Percentiles rank a stretch among this genome's conserved stretches.
Conservation (phyloP, 2,329 filamentous ascomycete genomes). For the Colletotrichum navitas region DNA sequence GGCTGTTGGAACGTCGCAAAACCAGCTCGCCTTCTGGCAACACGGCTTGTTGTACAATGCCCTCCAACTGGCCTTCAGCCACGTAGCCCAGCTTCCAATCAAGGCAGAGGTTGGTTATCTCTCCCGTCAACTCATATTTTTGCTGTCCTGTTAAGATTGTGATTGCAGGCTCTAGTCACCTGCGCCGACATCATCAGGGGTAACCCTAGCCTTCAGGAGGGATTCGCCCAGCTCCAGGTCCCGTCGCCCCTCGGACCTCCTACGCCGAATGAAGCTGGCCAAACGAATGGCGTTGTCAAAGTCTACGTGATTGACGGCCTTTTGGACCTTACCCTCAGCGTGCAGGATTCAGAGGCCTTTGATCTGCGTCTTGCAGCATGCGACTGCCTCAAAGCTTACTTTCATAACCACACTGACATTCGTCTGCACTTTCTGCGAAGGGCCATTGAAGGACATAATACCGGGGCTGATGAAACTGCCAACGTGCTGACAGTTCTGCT, state of each 20-base stretch:
- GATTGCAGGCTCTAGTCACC: constrained; percentile 77
- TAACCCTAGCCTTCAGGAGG: constrained; percentile 85
- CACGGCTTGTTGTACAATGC: constrained; percentile 84
- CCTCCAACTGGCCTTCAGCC: constrained; percentile 85
- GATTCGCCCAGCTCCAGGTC: constrained; percentile 89
- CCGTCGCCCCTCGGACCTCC: constrained; percentile 65
- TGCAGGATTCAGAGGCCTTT: constrained; percentile 75
- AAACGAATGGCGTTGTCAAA: constrained; percentile 65
- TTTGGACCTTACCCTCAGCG: constrained; percentile 82
- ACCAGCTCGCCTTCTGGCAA: constrained; percentile 88
- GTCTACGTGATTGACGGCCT: constrained; percentile 96
- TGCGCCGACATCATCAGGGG: constrained; percentile 90
- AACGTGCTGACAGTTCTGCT: constrained; percentile 91
- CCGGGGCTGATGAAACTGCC: constrained; percentile 82
- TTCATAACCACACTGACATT: constrained; percentile 84
- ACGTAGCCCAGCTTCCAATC: constrained; percentile 78
- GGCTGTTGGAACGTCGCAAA: constrained; percentile 83
- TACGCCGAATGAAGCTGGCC: constrained; percentile 55
- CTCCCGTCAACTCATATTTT: constrained; percentile 25
- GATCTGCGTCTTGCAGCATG: constrained; percentile 87
- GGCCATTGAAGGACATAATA: constrained; percentile 88
- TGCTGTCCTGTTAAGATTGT: constrained; percentile 27
- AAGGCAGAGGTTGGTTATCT: constrained; percentile 76
- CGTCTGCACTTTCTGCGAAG: constrained; percentile 86
- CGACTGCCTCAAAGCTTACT: constrained; percentile 93